phyloP scores from a whole-genome alignment of 768 basidiomycete genomes.

The Agaricus blazei region DNA sequence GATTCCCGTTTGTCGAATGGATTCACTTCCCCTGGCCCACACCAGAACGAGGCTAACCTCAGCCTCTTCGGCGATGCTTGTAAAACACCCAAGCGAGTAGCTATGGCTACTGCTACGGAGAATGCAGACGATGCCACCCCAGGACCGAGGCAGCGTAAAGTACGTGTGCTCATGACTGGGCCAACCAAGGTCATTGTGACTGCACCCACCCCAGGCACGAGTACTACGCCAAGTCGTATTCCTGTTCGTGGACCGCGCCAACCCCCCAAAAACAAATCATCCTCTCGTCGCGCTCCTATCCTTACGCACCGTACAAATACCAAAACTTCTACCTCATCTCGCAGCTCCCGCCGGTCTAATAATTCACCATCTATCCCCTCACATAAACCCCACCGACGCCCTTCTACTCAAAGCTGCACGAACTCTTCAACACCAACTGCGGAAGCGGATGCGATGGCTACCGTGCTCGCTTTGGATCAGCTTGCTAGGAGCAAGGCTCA shows the following conservation, averaged over 20 bases:
- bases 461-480: slow-evolving; percentile 14
- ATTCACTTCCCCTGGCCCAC: background rate
- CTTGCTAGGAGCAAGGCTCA: slow-evolving; percentile 12
- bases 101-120: slow-evolving; percentile 2
- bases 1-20: slow-evolving; percentile 16
- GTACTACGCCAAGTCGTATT: slow-evolving; percentile 29
- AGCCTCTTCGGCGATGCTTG: background rate
- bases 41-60: background rate
- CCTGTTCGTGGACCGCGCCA: slow-evolving; percentile 37
- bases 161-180: slow-evolving; percentile 39
- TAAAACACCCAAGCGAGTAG: background rate
- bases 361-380: slow-evolving; percentile 29
- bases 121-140: slow-evolving; percentile 11
- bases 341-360: slow-evolving; percentile 3
- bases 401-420: slow-evolving; percentile 21
- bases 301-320: slow-evolving; percentile 21
- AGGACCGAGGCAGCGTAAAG: slow-evolving; percentile 20
- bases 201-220: slow-evolving; percentile 43
- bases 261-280: slow-evolving; percentile 25
- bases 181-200: slow-evolving; percentile 50
- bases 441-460: slow-evolving; percentile 13
- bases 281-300: slow-evolving; percentile 18
- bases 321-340: slow-evolving; percentile 1
- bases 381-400: slow-evolving; percentile 20
- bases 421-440: slow-evolving; percentile 11